Evolutionary conservation across 2,329 filamentous ascomycete genomes (phyloP), one percentile per base, ranked within the genome.

Genomic region (Fusarium sp.): DNA sequence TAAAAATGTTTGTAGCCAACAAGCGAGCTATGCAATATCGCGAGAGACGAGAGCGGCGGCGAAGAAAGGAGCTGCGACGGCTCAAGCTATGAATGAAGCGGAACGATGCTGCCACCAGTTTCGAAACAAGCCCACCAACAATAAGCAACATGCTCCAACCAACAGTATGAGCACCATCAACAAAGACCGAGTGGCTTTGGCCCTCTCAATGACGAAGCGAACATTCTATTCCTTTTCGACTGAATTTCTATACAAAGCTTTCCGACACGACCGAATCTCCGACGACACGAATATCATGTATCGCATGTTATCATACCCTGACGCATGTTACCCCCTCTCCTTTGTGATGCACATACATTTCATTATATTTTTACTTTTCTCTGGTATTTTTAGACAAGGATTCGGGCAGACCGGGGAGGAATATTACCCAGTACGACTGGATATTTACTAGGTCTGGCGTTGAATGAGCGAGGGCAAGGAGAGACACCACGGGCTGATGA

Each of bases 1-100:
- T 72, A 60, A 72, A 61, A 47, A 51, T 27, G 19, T 39, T 39
- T 9, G 39, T 46, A 77, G 75, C 75, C 46, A 53, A 64, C 15
- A 77, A 77, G 56, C 68, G 75, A 32, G 63, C 59, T n/a, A 47
- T 72, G 39, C 75, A 77, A 58, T 76, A 75, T 55, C 73, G 69
- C 21, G 73, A 77, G 23, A 73, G 76, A 49, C 69, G 71, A 45
- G 75, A 77, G 42, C 70, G 76, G 43, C 69, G 74, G 51, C 74
- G 73, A 66, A 73, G 71, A 70, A 77, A 76, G 67, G 75, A 77
- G 56, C 68, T 74, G 58, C 68, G 74, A 42, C 73, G 74, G 50
- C 51, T 76, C 42, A 76, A 75, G 66, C 68, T 76, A 47, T 77
- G 68, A 47, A 57, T 25, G 53, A 49, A 51, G 44, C 53, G 15